These are phyloP conservation scores for Kodamaea plutei DNA, from an alignment of 1,139 yeast genomes.

Conservation along the genomic window DNA sequence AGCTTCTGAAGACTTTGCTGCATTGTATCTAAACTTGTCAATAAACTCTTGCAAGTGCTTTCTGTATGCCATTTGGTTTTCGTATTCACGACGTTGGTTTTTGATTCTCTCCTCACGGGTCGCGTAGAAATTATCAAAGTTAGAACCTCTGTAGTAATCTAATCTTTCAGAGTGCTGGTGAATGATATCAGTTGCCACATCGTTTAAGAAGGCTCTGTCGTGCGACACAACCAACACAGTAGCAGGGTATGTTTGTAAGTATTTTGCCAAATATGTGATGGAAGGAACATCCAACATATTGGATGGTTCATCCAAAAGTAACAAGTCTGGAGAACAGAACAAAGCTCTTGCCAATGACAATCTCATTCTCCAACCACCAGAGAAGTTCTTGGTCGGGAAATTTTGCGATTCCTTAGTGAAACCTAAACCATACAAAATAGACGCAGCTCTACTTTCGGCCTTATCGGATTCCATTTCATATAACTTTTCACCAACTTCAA, in stretches of 20 bases:
- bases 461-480: slow-evolving; percentile 94
- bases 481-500: slow-evolving; percentile 76
- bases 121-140: slow-evolving; percentile 87
- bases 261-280: slow-evolving; percentile 85
- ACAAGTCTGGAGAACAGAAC: slow-evolving; percentile 92
- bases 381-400: slow-evolving; percentile 80
- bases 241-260: slow-evolving; percentile 83
- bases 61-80: slow-evolving; percentile 93
- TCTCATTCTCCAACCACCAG: slow-evolving; percentile 99
- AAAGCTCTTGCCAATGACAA: slow-evolving; percentile 95
- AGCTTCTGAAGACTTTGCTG: slow-evolving; percentile 96
- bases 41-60: slow-evolving; percentile 90
- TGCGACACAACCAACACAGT: slow-evolving; percentile 95
- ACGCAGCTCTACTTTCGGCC: slow-evolving; percentile 96
- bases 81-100: slow-evolving; percentile 91
- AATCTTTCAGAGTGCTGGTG: slow-evolving; percentile 96
- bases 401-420: slow-evolving; percentile 85
- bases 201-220: slow-evolving; percentile 94
- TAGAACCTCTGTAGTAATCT: slow-evolving; percentile 92
- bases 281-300: slow-evolving; percentile 99
- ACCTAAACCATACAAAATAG: slow-evolving; percentile 90
- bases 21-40: slow-evolving; percentile 95
- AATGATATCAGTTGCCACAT: slow-evolving; percentile 95
- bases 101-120: slow-evolving; percentile 95
- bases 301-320: slow-evolving; percentile 95